Evolutionary conservation across 164 flowering plant species (phyloP).

Genomic region (Liquidambar formosana): DNA sequence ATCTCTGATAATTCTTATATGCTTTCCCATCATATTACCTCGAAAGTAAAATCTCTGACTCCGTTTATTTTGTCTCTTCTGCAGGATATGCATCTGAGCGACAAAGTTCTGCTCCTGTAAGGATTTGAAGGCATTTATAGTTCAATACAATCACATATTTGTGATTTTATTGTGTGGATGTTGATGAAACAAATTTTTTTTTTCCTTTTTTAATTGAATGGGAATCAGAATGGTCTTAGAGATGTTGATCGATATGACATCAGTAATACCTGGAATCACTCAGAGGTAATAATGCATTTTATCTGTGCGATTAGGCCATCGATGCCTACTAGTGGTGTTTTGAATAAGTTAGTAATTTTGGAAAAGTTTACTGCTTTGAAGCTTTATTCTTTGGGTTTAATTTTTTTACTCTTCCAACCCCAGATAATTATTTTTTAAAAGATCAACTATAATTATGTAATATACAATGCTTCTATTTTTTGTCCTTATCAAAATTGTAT

Average conservation of each 20-base stretch:
- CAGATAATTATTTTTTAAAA: too few species aligned
- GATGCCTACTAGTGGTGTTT: background rate
- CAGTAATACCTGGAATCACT: conserved; percentile 15
- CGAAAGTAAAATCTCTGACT: background rate
- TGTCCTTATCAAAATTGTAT: too few species aligned
- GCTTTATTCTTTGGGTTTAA: background rate
- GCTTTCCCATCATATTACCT: too few species aligned
- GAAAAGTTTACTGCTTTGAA: background rate
- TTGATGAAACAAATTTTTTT: background rate
- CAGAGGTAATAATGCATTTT: conserved; percentile 35
- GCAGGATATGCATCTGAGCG: conserved; percentile 43
- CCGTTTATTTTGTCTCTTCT: conserved; percentile 4
- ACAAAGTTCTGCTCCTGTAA: conserved; percentile 34
- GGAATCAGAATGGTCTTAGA: conserved; percentile 22
- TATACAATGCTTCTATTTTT: conserved; percentile 2
- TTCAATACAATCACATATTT: background rate
- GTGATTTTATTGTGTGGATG: background rate
- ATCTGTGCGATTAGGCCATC: background rate
- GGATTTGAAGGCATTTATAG: conserved; percentile 10
- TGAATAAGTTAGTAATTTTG: background rate
- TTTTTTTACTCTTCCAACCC: background rate
- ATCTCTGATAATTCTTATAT: too few species aligned
- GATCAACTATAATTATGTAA: too few species aligned
- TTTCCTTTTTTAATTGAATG: background rate
- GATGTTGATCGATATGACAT: conserved; percentile 22